These are phyloP conservation scores for Leccinum pallidistipes DNA, from an alignment of 1,284 basidiomycete species.

Conservation along the genomic window DNA sequence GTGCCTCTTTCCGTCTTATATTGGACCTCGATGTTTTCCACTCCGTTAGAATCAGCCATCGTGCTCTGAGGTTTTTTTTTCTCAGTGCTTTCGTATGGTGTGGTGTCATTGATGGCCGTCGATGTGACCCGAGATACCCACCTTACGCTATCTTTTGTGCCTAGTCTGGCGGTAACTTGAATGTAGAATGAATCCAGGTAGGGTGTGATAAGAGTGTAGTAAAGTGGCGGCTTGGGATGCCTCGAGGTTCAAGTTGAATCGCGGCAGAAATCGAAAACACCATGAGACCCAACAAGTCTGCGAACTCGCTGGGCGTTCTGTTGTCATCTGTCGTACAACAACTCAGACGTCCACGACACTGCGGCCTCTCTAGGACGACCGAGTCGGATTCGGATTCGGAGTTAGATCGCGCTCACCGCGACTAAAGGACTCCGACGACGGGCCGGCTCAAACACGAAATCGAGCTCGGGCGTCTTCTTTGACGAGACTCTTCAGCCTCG, in stretches of 20 bases:
- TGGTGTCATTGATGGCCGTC: neutral
- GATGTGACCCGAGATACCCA: neutral
- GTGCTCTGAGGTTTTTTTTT: neutral
- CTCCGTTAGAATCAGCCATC: neutral
- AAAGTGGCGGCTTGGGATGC: neutral
- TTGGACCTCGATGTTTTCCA: neutral
- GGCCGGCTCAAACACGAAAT: neutral
- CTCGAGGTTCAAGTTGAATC: neutral
- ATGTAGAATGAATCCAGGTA: constrained; percentile 5
- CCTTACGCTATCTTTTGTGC: constrained; percentile 12
- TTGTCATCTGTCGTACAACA: constrained; percentile 22
- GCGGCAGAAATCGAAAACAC: neutral
- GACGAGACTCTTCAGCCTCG: neutral
- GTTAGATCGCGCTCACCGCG: constrained; percentile 12
- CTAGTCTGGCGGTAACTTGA: constrained; percentile 9
- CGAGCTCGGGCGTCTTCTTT: neutral
- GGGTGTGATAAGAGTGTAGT: constrained; percentile 1
- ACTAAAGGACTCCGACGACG: neutral
- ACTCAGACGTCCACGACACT: neutral
- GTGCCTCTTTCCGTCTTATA: neutral
- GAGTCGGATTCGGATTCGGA: constrained; percentile 18
- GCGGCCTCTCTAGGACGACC: neutral
- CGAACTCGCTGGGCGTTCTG: constrained; percentile 1
- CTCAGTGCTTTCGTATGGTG: neutral
- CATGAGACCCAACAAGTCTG: constrained; percentile 6